Evolutionary conservation across 257 asterid species (phyloP).

Genomic region (Misopates orontium): DNA sequence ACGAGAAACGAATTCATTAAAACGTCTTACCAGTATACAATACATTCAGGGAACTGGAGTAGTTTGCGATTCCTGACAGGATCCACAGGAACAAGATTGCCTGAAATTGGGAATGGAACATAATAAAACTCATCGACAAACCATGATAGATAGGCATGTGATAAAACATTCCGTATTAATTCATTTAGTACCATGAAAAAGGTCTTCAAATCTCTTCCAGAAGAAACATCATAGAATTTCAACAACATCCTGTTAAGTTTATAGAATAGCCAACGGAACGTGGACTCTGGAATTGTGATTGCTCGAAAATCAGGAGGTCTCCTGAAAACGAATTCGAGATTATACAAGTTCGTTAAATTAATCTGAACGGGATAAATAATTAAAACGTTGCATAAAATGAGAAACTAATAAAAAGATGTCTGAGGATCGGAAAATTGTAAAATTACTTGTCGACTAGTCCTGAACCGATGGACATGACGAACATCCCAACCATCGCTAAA

Average conservation of each 20-base stretch:
- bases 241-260: conserved; percentile 47
- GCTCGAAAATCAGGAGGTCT: conserved; percentile 55
- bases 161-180: neutral
- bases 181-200: conserved; percentile 54
- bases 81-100: conserved; percentile 61
- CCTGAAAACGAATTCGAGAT: conserved; percentile 36
- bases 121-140: neutral
- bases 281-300: conserved; percentile 59
- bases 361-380: neutral
- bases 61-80: conserved; percentile 65
- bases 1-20: neutral
- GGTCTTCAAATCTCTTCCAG: conserved; percentile 72
- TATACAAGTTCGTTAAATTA: neutral
- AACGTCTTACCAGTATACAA: conserved; percentile 51
- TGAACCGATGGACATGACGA: conserved; percentile 71
- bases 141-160: neutral
- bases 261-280: conserved; percentile 56
- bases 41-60: conserved; percentile 66
- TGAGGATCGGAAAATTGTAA: neutral
- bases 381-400: neutral
- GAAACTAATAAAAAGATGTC: neutral
- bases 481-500: conserved; percentile 45
- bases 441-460: conserved; percentile 54
- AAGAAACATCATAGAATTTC: conserved; percentile 56
- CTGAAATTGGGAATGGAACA: conserved; percentile 27